These are phyloP conservation scores for Kwoniella europaea DNA, from an alignment of 768 basidiomycete species.

Conservation along the genomic window DNA sequence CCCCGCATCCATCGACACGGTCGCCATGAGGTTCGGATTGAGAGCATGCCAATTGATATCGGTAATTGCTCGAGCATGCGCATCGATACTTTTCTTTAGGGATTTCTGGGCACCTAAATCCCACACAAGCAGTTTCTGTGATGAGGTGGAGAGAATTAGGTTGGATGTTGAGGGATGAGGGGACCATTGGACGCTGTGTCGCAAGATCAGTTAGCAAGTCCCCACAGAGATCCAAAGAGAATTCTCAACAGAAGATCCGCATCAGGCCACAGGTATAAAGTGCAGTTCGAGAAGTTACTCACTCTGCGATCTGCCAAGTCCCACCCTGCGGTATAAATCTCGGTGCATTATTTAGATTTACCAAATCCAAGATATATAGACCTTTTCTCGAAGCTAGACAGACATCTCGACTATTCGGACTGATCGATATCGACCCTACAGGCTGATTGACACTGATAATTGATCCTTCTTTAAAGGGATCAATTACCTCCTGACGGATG, in stretches of 20 bases:
- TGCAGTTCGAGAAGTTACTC: constrained; percentile 19
- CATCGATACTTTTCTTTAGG: constrained; percentile 81
- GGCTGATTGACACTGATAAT: constrained; percentile 58
- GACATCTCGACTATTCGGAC: constrained; percentile 83
- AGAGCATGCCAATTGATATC: constrained; percentile 97
- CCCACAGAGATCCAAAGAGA: too few species aligned
- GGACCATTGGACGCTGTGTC: constrained; percentile 57
- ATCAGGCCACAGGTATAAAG: not conserved
- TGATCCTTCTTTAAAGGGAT: constrained; percentile 42
- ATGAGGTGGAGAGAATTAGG: constrained; percentile 56
- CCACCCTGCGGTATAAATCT: constrained; percentile 95
- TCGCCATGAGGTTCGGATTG: constrained; percentile 82
- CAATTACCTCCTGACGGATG: constrained; percentile 22
- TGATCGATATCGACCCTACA: constrained; percentile 63
- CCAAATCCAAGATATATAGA: constrained; percentile 91
- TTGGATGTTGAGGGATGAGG: constrained; percentile 55
- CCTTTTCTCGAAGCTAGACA: constrained; percentile 85
- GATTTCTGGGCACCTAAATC: constrained; percentile 77
- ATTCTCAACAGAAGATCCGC: not conserved
- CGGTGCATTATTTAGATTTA: constrained; percentile 81
- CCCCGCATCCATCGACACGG: constrained; percentile 92
- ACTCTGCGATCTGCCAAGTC: constrained; percentile 80
- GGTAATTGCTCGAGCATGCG: constrained; percentile 93
- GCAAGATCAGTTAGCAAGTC: not conserved
- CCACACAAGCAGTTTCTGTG: constrained; percentile 74